These are phyloP conservation scores for Cryphonectria nitschkei DNA, from an alignment of 2,329 filamentous ascomycete genomes.

Conservation along the genomic window DNA sequence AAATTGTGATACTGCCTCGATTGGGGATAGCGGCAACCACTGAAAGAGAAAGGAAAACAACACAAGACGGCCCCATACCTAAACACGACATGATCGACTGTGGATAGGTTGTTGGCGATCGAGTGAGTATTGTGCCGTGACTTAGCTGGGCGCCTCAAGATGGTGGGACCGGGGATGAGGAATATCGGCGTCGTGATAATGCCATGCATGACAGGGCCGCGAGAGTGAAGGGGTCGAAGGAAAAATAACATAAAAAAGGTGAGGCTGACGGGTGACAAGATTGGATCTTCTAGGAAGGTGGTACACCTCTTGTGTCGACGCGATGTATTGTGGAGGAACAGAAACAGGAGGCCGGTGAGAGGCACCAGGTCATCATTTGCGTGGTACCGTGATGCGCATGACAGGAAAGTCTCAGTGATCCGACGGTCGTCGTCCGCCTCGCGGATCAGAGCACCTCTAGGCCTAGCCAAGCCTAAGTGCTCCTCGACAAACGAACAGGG, in stretches of 20 bases:
- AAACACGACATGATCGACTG: neutral
- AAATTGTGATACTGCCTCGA: neutral
- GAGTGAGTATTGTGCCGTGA: neutral
- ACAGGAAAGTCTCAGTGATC: conserved; percentile 21
- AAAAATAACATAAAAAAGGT: neutral
- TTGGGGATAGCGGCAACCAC: neutral
- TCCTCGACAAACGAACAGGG: conserved; percentile 19
- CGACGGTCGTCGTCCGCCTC: conserved; percentile 16
- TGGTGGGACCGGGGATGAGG: conserved; percentile 2
- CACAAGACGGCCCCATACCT: neutral
- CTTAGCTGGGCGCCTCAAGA: neutral
- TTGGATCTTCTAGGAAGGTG: neutral
- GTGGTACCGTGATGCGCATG: conserved; percentile 27
- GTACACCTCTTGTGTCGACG: neutral
- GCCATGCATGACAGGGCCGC: neutral
- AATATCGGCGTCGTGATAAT: neutral
- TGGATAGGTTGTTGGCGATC: neutral
- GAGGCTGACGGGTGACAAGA: neutral
- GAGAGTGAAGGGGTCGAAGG: neutral
- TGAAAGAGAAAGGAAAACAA: too few species aligned
- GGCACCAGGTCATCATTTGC: conserved; percentile 10
- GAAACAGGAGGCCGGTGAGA: conserved; percentile 14
- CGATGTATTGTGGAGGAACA: neutral
- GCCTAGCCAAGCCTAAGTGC: conserved; percentile 5
- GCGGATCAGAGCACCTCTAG: conserved; percentile 16